Base-by-base conservation (phyloP, 352 stramenopile genomes). In the Hyaloperonospora arabidopsidis region DNA sequence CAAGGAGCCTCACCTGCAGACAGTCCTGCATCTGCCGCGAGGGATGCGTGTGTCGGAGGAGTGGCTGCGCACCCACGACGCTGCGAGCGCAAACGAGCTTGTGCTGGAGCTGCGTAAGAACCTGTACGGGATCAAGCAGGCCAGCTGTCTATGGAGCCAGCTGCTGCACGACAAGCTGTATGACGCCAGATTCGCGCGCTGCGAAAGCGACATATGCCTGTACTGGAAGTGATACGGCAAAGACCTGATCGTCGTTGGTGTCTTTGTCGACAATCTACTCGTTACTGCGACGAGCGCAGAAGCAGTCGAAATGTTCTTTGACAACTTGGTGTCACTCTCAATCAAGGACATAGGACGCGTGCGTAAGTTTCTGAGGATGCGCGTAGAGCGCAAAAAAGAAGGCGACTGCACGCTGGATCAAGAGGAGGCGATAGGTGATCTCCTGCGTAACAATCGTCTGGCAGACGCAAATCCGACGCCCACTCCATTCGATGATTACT, bases 61-160 rank as follows among this genome's bases (percentile, higher is more conserved):
- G 25, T 10, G 4, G 25, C 25, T 32, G 25, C 25, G 25, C 4
- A 15, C 11, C 2, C 14, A 39, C 5, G 34, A 39, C 14, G 34
- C 11, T 39, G 34, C 34, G 34, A 14, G 11, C 34, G 14, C 34
- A 10, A 39, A 15, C 34, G 14, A 39, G 10, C 34, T 39, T 6
- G 34, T 39, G 5, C 11, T 39, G 34, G 25, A 32, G 25, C 25
- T 32, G 25, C 25, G 25, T 32, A 32, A 32, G 14, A 39, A 68
- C 57, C 45, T 75, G 0, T 75, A 79, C 32, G 69, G 66, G 0
- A 23, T 72, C 0, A 66, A 68, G 34, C 66, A 74, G 32, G 62
- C 66, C 0, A 63, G 59, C 0, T 18, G 54, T 0, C 39, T 79
- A 11, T 75, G 69, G 64, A 49, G 51, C 48, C 22, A 72, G 38